Evolutionary conservation across 2,329 filamentous ascomycete species (phyloP).

Genomic region (Didymella arachidicola): DNA sequence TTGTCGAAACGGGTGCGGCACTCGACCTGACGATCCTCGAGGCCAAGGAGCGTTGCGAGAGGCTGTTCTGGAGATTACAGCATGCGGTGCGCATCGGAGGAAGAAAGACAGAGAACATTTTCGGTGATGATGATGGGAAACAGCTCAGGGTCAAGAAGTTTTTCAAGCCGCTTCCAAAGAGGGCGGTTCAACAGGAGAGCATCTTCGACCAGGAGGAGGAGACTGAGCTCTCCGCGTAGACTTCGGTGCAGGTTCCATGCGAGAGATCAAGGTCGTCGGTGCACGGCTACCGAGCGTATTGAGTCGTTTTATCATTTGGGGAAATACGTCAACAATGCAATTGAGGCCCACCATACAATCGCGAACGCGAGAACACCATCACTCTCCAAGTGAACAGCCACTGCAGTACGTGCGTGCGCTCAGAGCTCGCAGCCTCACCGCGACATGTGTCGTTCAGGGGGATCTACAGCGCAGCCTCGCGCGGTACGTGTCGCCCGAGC

Average conservation of each 20-base stretch:
- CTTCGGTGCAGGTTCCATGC: too few species aligned
- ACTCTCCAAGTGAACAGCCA: too few species aligned
- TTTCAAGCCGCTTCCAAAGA: slow-evolving; percentile 18
- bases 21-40: slow-evolving; percentile 68
- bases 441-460: slow-evolving; percentile 12
- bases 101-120: slow-evolving; percentile 49
- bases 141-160: slow-evolving; percentile 53
- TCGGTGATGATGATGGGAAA: slow-evolving; percentile 57
- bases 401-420: not conserved
- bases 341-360: not conserved
- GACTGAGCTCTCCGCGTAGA: not conserved
- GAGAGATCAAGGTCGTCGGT: not conserved
- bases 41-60: slow-evolving; percentile 77
- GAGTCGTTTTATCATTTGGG: not conserved
- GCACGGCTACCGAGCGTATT: not conserved
- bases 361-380: too few species aligned
- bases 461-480: slow-evolving; percentile 7
- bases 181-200: slow-evolving; percentile 10
- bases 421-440: not conserved
- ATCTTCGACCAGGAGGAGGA: slow-evolving; percentile 28
- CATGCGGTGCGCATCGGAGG: slow-evolving; percentile 72
- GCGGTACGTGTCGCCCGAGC: not conserved
- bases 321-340: not conserved
- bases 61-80: slow-evolving; percentile 75
- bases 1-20: slow-evolving; percentile 74